Evolutionary conservation across 352 stramenopile genomes (phyloP), one percentile per base, ranked within the genome.

Genomic region (Lagenidium giganteum): DNA sequence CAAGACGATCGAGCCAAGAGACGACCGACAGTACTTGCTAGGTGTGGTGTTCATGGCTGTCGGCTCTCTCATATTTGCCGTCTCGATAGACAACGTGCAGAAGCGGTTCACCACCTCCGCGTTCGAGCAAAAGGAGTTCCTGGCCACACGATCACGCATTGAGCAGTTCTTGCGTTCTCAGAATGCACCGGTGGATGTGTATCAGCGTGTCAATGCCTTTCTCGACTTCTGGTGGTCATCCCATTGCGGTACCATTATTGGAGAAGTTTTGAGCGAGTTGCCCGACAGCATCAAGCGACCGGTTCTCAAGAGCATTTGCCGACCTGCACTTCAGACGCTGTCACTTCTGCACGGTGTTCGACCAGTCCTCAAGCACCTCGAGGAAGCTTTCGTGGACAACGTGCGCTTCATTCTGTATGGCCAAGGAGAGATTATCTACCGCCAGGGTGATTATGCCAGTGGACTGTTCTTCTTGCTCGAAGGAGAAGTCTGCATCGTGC

Each of bases 191-290:
- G 45, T 67, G 12, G 38, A 42, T 11, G 61, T 77, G 29, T 64
- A 65, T n/a, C 66, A 64, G 28, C 66, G 66, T 9, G 66, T 77
- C 3, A 71, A 61, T 25, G 46, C 59, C 20, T 77, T 74, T 20
- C 44, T 77, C 12, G 62, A 74, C 27, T 77, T 71, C 38, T 77
- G 66, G 66, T 77, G 66, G 66, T 67, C 62, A 1, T 62, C 62
- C 0, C 66, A 74, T 22, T 51, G 66, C 3, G 66, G 66, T 25
- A 62, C 62, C 1, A 48, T 71, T 36, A 71, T 77, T 22, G 57
- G 54, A 17, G 30, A 68, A 21, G 37, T 77, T 1, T 32, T 77
- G 12, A 50, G 51, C 1, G 66, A 77, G 28, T 24, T 77, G 8
- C 62, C 62, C 9, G 32, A 57, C 4, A 43, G 39, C 0, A 58